phyloP scores from a whole-genome alignment of 2,329 filamentous ascomycete species.

The Trichoderma oligosporum region DNA sequence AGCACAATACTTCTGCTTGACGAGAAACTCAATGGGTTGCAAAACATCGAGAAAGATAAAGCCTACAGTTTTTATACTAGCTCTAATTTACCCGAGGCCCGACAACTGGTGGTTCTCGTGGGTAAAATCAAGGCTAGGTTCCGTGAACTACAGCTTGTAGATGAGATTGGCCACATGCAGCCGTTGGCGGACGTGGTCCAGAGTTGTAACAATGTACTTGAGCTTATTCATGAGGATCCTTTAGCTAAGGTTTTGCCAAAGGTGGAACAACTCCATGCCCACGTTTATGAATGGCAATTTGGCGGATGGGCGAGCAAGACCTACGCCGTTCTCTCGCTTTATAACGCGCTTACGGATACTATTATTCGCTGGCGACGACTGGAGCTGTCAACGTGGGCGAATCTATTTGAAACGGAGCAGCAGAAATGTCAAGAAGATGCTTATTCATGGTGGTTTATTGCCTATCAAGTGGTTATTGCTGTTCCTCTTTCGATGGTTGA shows the following conservation, averaged over 20 bases:
- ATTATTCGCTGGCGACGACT: conserved; percentile 87
- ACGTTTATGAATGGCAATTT: conserved; percentile 90
- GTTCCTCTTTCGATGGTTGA: conserved; percentile 65
- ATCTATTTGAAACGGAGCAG: conserved; percentile 79
- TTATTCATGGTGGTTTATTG: conserved; percentile 92
- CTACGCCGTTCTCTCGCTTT: conserved; percentile 65
- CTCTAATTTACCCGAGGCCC: conserved; percentile 69
- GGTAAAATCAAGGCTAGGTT: conserved; percentile 70
- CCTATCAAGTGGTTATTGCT: conserved; percentile 83
- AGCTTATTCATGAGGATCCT: conserved; percentile 74
- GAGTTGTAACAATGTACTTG: conserved; percentile 70
- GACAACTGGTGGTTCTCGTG: conserved; percentile 66
- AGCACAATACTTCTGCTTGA: conserved; percentile 63
- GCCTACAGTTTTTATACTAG: conserved; percentile 88
- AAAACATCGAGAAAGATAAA: conserved; percentile 37
- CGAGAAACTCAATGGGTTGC: conserved; percentile 50
- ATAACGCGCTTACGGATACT: conserved; percentile 73
- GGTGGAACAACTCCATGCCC: conserved; percentile 79
- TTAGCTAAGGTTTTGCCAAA: conserved; percentile 81
- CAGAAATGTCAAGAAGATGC: conserved; percentile 73
- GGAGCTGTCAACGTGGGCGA: conserved; percentile 88
- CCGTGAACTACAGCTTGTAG: conserved; percentile 61
- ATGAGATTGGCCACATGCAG: conserved; percentile 69
- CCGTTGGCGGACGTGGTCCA: conserved; percentile 72
- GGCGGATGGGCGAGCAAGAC: conserved; percentile 78